Evolutionary conservation across 768 basidiomycete genomes (phyloP).

Genomic region (Tulasnella sp.): DNA sequence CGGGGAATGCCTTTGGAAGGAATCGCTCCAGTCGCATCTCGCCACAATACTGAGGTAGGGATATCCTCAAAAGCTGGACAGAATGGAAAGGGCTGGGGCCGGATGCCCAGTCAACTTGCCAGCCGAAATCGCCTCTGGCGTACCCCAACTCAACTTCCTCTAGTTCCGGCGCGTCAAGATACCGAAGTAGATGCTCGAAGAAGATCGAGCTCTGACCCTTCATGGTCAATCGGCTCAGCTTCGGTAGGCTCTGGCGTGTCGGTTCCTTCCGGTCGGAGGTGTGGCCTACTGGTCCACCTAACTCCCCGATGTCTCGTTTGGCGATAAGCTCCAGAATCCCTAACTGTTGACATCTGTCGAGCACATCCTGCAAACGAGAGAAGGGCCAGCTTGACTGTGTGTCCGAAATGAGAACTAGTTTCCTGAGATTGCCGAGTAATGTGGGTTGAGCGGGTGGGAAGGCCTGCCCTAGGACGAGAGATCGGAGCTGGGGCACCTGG

Average conservation of each 20-base stretch:
- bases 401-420: not conserved
- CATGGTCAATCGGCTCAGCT: not conserved
- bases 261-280: not conserved
- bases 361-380: not conserved
- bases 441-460: not conserved
- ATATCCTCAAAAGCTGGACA: not conserved
- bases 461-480: not conserved
- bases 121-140: not conserved
- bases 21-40: not conserved
- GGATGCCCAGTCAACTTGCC: not conserved
- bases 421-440: not conserved
- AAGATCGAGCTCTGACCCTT: not conserved
- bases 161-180: not conserved
- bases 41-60: not conserved
- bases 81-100: not conserved
- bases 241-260: not conserved
- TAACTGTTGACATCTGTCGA: not conserved
- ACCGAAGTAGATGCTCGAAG: not conserved
- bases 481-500: not conserved
- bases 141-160: not conserved
- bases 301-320: no score
- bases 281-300: not conserved
- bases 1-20: not conserved
- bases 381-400: not conserved
- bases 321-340: not conserved